These are phyloP conservation scores for Grigorovia jiainica DNA, from an alignment of 805 yeast species.

Conservation along the genomic window DNA sequence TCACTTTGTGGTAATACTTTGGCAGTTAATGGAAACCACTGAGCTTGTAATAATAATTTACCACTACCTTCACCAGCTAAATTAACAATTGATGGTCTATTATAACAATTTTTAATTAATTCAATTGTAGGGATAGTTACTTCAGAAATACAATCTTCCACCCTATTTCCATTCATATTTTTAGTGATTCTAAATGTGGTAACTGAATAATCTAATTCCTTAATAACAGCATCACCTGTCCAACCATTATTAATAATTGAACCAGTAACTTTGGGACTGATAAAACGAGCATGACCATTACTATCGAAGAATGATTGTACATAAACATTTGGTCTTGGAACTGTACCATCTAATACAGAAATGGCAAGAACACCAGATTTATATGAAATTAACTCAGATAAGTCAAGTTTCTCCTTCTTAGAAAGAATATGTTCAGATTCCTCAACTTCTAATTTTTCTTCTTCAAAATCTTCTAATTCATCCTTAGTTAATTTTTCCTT, in stretches of 20 bases:
- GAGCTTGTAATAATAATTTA: slow-evolving; percentile 48
- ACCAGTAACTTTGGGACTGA: slow-evolving; percentile 39
- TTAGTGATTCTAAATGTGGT: slow-evolving; percentile 53
- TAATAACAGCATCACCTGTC: slow-evolving; percentile 67
- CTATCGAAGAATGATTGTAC: slow-evolving; percentile 74
- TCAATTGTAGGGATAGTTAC: slow-evolving; percentile 56
- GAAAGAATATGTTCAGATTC: slow-evolving; percentile 33
- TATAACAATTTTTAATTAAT: slow-evolving; percentile 55
- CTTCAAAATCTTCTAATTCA: slow-evolving; percentile 23
- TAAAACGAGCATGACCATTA: slow-evolving; percentile 54
- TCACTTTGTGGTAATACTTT: slow-evolving; percentile 63
- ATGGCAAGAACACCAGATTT: slow-evolving; percentile 70
- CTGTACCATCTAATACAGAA: slow-evolving; percentile 51
- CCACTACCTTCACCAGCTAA: slow-evolving; percentile 45
- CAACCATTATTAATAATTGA: slow-evolving; percentile 32
- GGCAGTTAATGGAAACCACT: slow-evolving; percentile 70
- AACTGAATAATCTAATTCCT: slow-evolving; percentile 68
- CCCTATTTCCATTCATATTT: slow-evolving; percentile 43
- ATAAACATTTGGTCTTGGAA: slow-evolving; percentile 47
- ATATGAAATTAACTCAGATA: slow-evolving; percentile 48
- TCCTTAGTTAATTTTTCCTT: slow-evolving; percentile 24
- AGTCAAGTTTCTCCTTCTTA: slow-evolving; percentile 41
- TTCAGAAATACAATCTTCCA: slow-evolving; percentile 51
- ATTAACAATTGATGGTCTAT: slow-evolving; percentile 46
- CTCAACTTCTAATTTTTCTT: slow-evolving; percentile 24